phyloP scores from a whole-genome alignment of 1,284 basidiomycete genomes.

The Wolfiporia cocos region DNA sequence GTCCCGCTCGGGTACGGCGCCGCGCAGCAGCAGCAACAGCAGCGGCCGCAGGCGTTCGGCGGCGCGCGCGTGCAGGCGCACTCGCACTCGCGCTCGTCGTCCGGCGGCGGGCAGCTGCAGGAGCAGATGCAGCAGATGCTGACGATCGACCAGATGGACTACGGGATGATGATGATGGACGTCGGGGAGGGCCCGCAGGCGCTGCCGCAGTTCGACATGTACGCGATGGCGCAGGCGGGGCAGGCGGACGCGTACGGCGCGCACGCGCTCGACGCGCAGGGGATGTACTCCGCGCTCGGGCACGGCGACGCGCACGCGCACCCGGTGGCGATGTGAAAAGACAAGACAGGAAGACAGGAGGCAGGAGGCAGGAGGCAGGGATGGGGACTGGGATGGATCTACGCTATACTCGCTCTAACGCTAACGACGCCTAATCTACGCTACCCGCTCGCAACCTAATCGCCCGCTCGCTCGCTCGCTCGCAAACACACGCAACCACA shows the following conservation, averaged over 20 bases:
- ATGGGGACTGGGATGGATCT: no score
- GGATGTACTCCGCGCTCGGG: slow-evolving; percentile 9
- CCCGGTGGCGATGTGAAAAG: no score
- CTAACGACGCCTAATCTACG: slow-evolving; percentile 4
- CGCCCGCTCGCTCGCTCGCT: no score
- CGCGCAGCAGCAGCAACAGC: slow-evolving; percentile 9
- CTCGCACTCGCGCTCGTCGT: neutral
- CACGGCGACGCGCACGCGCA: slow-evolving; percentile 10
- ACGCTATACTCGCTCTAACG: no score
- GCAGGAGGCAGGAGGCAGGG: no score
- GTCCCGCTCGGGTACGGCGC: slow-evolving; percentile 34
- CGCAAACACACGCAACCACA: no score
- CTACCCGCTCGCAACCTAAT: slow-evolving; percentile 1
- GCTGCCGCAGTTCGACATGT: slow-evolving; percentile 6
- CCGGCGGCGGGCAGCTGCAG: slow-evolving; percentile 21
- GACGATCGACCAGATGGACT: slow-evolving; percentile 18
- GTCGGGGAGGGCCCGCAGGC: slow-evolving; percentile 4
- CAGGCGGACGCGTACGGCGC: slow-evolving; percentile 7
- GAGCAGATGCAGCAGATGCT: slow-evolving; percentile 28
- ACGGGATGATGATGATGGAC: neutral
- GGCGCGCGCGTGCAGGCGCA: neutral
- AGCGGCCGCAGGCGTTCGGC: no score
- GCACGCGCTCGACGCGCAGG: slow-evolving; percentile 5
- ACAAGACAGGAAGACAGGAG: neutral
- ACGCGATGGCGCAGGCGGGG: slow-evolving; percentile 6